Base-by-base conservation (phyloP, 2,329 filamentous ascomycete species). In the Dactylellina haptotyla region DNA sequence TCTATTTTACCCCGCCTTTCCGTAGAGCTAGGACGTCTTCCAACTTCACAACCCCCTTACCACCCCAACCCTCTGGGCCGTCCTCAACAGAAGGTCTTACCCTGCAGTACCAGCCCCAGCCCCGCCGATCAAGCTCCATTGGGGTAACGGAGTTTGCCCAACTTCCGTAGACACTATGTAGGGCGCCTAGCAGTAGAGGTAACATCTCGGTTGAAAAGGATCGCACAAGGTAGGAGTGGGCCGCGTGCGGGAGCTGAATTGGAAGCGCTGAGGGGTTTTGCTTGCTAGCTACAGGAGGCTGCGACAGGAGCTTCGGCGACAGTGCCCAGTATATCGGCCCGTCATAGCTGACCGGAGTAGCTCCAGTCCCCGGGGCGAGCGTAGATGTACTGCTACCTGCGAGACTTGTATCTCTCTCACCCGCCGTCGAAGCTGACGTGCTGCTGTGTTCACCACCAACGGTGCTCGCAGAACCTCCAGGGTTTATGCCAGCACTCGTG, bases 1-100 rank as follows among this genome's bases (percentile, higher is more conserved):
- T 58, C 14, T 51, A 66, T 45, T 53, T 67, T 67, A 74, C 63
- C 62, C 62, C 56, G 63, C 70, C 53, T 48, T 74, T 64, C 69
- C 43, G 56, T 9, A 74, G 16, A 26, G 28, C 34, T 43, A 74
- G 30, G 26, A 74, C 57, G 39, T 74, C 57, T 45, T 56, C 63
- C 18, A 74, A 39, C 30, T 54, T 62, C 32, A 74, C 63, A 18
- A 23, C 37, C 14, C 61, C 70, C 57, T 50, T 74, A 4, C 62
- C 70, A 50, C 70, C 70, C 70, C 70, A 74, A 18, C 70, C 70
- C 30, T 65, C 70, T 32, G 61, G 70, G 26, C 67, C 70, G 41
- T 74, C 70, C 25, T 62, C 70, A 43, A 74, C 62, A 34, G 34
- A 20, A 16, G 67, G 70, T 39, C 70, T 56, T 14, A 74, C 56